Conservation (phyloP, 1,284 basidiomycete genomes). For the Schizophyllum commune region DNA sequence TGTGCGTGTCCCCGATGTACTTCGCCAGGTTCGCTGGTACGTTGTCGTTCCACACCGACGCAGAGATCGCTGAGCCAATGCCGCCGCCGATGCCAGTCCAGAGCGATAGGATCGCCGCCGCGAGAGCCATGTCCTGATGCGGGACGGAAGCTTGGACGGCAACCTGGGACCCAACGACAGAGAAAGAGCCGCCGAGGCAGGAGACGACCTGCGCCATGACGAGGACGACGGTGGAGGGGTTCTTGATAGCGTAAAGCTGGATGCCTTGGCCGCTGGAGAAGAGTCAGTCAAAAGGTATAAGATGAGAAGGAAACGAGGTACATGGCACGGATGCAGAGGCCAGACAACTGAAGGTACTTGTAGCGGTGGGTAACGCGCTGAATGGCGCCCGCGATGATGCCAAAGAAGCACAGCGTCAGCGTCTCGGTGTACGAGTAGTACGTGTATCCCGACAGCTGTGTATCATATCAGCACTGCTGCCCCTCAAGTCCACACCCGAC, state of each 20-base stretch:
- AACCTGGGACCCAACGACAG: constrained; percentile 48
- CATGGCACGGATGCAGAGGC: constrained; percentile 41
- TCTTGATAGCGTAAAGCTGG: constrained; percentile 38
- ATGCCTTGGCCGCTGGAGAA: constrained; percentile 40
- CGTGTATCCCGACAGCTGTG: not conserved
- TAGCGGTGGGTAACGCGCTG: constrained; percentile 36
- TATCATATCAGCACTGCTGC: not conserved
- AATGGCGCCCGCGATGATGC: constrained; percentile 33
- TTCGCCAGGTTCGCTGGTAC: constrained; percentile 6
- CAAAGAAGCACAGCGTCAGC: constrained; percentile 40
- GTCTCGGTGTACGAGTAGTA: constrained; percentile 14
- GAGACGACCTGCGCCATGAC: constrained; percentile 50
- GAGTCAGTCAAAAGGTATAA: not conserved
- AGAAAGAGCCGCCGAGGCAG: constrained; percentile 53
- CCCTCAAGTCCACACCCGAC: not conserved
- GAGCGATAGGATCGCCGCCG: constrained; percentile 58
- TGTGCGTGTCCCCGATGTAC: constrained; percentile 5
- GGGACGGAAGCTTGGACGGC: constrained; percentile 51
- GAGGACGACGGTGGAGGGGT: constrained; percentile 25
- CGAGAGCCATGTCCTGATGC: constrained; percentile 43
- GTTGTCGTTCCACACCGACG: constrained; percentile 8
- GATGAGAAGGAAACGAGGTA: not conserved
- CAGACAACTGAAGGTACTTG: constrained; percentile 25
- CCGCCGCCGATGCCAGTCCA: constrained; percentile 55
- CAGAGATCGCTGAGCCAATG: constrained; percentile 37